A percentile compares a stretch with the other conserved stretches of the same genome.
Evolutionary conservation across 2,329 filamentous ascomycete genomes (phyloP).

Genomic region (Venturia oleaginea): DNA sequence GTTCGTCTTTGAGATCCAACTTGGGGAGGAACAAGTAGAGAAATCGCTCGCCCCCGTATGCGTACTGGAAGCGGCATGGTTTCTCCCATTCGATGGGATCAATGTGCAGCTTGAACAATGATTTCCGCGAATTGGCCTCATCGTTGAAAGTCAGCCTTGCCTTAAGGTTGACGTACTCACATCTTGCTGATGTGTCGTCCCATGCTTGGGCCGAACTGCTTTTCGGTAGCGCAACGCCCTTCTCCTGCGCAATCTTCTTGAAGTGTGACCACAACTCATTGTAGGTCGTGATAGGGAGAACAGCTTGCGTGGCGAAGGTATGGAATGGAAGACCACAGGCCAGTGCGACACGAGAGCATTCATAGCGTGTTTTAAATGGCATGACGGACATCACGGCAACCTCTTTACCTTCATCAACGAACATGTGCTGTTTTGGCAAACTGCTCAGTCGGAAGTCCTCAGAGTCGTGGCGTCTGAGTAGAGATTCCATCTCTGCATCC

Average conservation of each 20-base stretch:
- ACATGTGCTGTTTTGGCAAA: conserved; percentile 23
- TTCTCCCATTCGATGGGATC: conserved; percentile 22
- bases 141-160: conserved; percentile 20
- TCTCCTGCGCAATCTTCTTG: neutral
- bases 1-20: conserved; percentile 17
- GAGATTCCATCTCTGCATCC: neutral
- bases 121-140: conserved; percentile 8
- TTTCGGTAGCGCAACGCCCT: conserved; percentile 7
- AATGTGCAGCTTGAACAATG: conserved; percentile 23
- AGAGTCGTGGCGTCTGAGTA: neutral
- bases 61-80: conserved; percentile 29
- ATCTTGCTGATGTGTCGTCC: conserved; percentile 18
- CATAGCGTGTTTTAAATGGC: conserved; percentile 25
- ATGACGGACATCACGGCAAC: conserved; percentile 6
- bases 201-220: conserved; percentile 21
- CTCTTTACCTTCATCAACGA: conserved; percentile 18
- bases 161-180: conserved; percentile 24
- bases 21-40: conserved; percentile 31
- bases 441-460: conserved; percentile 21
- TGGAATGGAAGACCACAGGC: conserved; percentile 14
- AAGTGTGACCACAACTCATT: conserved; percentile 21
- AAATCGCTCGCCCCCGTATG: conserved; percentile 32
- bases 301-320: conserved; percentile 13
- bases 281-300: conserved; percentile 17
- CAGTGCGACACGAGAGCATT: conserved; percentile 23